These are phyloP conservation scores for Chalciporus piperatus DNA, from an alignment of 768 basidiomycete species.

Conservation along the genomic window DNA sequence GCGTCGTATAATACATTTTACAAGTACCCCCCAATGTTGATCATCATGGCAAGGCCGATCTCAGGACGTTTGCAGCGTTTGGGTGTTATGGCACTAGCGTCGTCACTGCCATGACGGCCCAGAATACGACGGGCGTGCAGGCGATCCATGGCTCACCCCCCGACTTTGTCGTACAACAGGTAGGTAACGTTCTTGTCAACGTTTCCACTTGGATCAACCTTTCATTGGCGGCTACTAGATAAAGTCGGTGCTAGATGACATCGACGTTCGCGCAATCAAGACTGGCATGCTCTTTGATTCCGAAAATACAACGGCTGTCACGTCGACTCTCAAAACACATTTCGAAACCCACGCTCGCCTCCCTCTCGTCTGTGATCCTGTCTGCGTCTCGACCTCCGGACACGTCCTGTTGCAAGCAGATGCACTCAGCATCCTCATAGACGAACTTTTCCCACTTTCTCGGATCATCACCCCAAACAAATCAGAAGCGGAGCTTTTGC, in stretches of 20 bases:
- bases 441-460: conserved; percentile 68
- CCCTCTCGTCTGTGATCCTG: conserved; percentile 81
- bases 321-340: conserved; percentile 44
- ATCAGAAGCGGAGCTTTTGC: conserved; percentile 70
- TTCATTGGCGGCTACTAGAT: conserved; percentile 45
- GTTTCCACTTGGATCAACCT: neutral
- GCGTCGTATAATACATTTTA: conserved; percentile 5
- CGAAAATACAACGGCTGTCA: conserved; percentile 49
- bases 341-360: conserved; percentile 37
- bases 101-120: conserved; percentile 84
- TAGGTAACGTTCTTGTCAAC: conserved; percentile 38
- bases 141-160: conserved; percentile 66
- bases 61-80: conserved; percentile 79
- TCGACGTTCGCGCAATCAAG: conserved; percentile 72
- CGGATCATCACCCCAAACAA: conserved; percentile 83
- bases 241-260: conserved; percentile 65
- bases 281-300: conserved; percentile 85
- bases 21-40: no score
- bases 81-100: conserved; percentile 79
- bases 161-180: conserved; percentile 68
- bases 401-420: conserved; percentile 69
- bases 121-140: conserved; percentile 85
- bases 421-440: conserved; percentile 58
- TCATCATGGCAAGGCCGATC: conserved; percentile 58
- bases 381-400: conserved; percentile 88